phyloP scores from a whole-genome alignment of 768 basidiomycete species.

The Amanita inopinata region DNA sequence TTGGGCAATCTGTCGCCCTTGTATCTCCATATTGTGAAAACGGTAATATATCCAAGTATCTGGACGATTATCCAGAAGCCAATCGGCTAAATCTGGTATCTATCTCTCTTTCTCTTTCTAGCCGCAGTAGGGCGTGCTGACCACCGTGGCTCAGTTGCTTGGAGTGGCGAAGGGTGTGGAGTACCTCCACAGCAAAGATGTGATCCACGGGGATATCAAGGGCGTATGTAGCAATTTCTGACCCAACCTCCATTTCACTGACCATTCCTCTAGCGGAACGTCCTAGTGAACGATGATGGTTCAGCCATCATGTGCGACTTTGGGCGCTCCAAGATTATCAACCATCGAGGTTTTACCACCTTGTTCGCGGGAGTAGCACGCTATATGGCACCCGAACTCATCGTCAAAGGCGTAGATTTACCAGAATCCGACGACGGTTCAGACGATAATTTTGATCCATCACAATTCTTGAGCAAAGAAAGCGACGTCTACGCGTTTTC shows the following conservation, averaged over 20 bases:
- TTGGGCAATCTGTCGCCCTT: slow-evolving; percentile 43
- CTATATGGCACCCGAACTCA: slow-evolving; percentile 53
- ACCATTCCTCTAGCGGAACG: slow-evolving; percentile 35
- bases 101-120: slow-evolving; percentile 25
- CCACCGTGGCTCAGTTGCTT: slow-evolving; percentile 1
- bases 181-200: slow-evolving; percentile 46
- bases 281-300: slow-evolving; percentile 43
- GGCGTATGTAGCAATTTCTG: slow-evolving; percentile 28
- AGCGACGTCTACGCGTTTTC: slow-evolving; percentile 57
- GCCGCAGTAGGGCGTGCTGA: no score
- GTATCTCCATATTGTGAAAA: slow-evolving; percentile 58
- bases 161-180: slow-evolving; percentile 43
- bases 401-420: slow-evolving; percentile 34
- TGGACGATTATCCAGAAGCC: slow-evolving; percentile 19
- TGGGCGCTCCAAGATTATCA: slow-evolving; percentile 48
- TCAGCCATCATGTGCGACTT: slow-evolving; percentile 52
- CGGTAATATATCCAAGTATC: slow-evolving; percentile 42
- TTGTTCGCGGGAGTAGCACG: slow-evolving; percentile 38
- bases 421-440: background rate
- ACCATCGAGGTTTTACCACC: slow-evolving; percentile 26
- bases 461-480: slow-evolving; percentile 24
- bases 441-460: slow-evolving; percentile 35
- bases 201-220: slow-evolving; percentile 56
- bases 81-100: slow-evolving; percentile 5
- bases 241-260: background rate